Base-by-base conservation (phyloP, 2,329 filamentous ascomycete genomes). In the Penicillium sp. region DNA sequence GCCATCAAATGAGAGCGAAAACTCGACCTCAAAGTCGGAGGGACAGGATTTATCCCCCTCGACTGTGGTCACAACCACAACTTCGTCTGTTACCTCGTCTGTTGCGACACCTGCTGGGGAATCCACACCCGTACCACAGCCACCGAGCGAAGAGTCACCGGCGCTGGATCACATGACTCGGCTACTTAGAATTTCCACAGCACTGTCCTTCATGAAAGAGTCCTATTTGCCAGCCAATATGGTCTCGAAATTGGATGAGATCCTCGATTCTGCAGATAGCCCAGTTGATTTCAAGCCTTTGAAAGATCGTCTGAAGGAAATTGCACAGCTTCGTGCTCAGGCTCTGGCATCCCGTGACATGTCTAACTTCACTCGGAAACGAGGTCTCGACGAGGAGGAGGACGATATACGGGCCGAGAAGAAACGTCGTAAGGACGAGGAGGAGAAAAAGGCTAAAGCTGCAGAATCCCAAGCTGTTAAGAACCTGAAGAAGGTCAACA, bases 401-500 rank as follows among this genome's bases (percentile, higher is more conserved):
- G 72, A 68, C 4, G 76, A 77, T 47, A 69, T 70, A n/a, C 74
- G 86, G 3, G 85, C 84, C 3, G 89, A 92, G 70, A 96, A 94
- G 83, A 92, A 88, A 77, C 80, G 87, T 40, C 92, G 87, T 71
- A 85, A 88, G 74, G 91, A 96, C 47, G 93, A 96, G 58, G 92
- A 96, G 55, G 92, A 96, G 55, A 89, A 87, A 76, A 87, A 84
- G 71, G 92, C 87, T 74, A 92, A 95, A 76, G 84, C 83, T 2
- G 79, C 78, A 23, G 83, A 90, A 74, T 94, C 89, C 58, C 81
- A 85, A 27, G 92, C 85, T 0, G 84, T 97, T 1, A 87, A 86
- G 69, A 83, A 92, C 44, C 71, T 99, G 67, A 89, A 89, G 71
- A 99, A 97, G 76, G 93, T 92, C 44, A 89, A 97, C 74, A 92